Evolutionary conservation across 2,329 filamentous ascomycete genomes (phyloP).

Genomic region (Metarhizium guizhouense): DNA sequence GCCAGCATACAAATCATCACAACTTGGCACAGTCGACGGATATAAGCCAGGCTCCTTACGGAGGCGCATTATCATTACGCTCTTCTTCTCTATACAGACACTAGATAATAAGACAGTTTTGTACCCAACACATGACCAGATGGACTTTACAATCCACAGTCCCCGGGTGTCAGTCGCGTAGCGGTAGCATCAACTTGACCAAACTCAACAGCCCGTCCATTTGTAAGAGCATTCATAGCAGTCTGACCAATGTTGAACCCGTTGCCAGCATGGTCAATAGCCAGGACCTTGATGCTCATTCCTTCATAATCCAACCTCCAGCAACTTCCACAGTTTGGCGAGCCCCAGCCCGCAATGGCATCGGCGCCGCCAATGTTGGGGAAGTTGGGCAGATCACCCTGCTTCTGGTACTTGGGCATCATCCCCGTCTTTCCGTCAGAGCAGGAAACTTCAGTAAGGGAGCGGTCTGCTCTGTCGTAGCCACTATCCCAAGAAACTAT

Average conservation of each 20-base stretch:
- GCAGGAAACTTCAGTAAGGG: conserved; percentile 52
- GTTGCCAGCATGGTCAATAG: conserved; percentile 39
- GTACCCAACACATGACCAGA: neutral
- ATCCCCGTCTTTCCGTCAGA: conserved; percentile 61
- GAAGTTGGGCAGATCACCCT: conserved; percentile 41
- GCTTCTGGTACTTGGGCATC: conserved; percentile 50
- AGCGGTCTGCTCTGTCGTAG: conserved; percentile 54
- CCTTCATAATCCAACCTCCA: conserved; percentile 45
- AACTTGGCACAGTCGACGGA: neutral
- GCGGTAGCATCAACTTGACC: conserved; percentile 26
- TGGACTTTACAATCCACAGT: conserved; percentile 30
- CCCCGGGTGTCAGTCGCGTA: conserved; percentile 30
- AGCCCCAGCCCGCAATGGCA: conserved; percentile 48
- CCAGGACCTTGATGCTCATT: conserved; percentile 43
- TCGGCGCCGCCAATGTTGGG: conserved; percentile 47
- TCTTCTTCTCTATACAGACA: neutral
- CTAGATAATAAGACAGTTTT: neutral
- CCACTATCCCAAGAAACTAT: conserved; percentile 61
- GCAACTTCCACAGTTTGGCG: conserved; percentile 48
- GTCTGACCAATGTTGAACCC: conserved; percentile 48
- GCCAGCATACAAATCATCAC: neutral
- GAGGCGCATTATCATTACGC: neutral
- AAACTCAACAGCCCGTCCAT: conserved; percentile 31
- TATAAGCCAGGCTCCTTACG: neutral
- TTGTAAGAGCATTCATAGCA: conserved; percentile 49